Evolutionary conservation across 1,139 yeast species (phyloP), one percentile per base, ranked within the genome.

Genomic region (Kazachstania sp.): DNA sequence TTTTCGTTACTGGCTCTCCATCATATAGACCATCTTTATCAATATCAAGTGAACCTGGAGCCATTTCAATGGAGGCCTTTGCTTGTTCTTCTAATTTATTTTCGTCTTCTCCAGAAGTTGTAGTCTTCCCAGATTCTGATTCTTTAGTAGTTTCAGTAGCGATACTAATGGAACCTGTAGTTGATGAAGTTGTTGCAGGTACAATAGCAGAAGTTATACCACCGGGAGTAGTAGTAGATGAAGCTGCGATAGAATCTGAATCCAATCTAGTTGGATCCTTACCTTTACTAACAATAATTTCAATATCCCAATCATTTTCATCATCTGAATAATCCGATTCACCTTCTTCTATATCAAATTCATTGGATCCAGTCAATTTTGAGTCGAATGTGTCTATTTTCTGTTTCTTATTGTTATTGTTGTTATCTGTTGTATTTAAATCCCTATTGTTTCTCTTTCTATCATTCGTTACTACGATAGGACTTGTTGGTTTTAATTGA

Each of bases 1-100:
- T 73, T 56, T 84, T 83, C 0, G 95, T 86, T 45, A 94, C 71
- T 3, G 95, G 95, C 55, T 79, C 77, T 4, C 95, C 97, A 48
- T 90, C 85, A 54, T 75, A 78, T 51, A 79, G 81, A 0, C 94
- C 97, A 16, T 86, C 84, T 20, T 80, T 79, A 56, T 87, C 80
- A 13, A 92, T 73, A 59, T 90, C 95, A 20, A 92, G 72, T 7
- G 50, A 41, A 4, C 50, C 49, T 8, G 46, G 44, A 71, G 71
- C 54, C 74, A 73, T 53, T 52, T 66, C 64, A 52, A 66, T 61
- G 18, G 43, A 45, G 9, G 32, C 32, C 16, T 31, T 36, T 37
- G 41, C 39, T 18, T 42, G 40, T 2, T 32, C 35, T 4, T 13
- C 41, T 11, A 19, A 2, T 11, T 36, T 42, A 5, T 29, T 41